phyloP scores from a whole-genome alignment of 208 protist species.

The Leishmania mexicana region DNA sequence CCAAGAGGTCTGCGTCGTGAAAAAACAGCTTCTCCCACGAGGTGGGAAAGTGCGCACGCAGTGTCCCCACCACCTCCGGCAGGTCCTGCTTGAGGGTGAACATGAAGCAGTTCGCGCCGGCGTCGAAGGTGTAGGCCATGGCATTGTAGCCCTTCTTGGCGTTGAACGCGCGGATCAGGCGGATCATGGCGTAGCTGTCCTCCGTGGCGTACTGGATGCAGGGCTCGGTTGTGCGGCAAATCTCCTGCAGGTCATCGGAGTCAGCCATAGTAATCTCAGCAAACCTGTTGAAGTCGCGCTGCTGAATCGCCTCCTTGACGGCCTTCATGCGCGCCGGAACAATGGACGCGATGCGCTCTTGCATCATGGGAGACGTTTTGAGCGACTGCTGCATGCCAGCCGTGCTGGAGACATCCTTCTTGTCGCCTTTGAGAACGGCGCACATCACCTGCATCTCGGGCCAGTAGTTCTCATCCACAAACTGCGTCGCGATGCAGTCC shows the following conservation, averaged over 20 bases:
- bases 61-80: constrained; percentile 84
- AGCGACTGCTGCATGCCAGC: constrained; percentile 97
- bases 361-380: constrained; percentile 92
- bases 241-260: constrained; percentile 98
- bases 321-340: constrained; percentile 92
- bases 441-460: constrained; percentile 91
- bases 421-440: constrained; percentile 89
- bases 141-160: constrained; percentile 59
- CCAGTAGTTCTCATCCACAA: constrained; percentile 94
- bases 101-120: constrained; percentile 99
- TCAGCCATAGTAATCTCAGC: constrained; percentile 95
- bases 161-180: constrained; percentile 94
- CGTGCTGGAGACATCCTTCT: constrained; percentile 97
- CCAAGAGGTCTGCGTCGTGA: constrained; percentile 56
- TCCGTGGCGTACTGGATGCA: constrained; percentile 99
- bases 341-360: constrained; percentile 75
- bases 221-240: constrained; percentile 97
- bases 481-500: constrained; percentile 94
- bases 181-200: constrained; percentile 95
- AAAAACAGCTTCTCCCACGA: constrained; percentile 69
- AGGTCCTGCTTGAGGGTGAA: constrained; percentile 92
- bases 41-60: constrained; percentile 93
- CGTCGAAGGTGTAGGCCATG: constrained; percentile 99
- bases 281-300: constrained; percentile 95
- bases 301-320: constrained; percentile 93